phyloP scores from a whole-genome alignment of 2,329 filamentous ascomycete genomes.

The Colletotrichum falcatum region DNA sequence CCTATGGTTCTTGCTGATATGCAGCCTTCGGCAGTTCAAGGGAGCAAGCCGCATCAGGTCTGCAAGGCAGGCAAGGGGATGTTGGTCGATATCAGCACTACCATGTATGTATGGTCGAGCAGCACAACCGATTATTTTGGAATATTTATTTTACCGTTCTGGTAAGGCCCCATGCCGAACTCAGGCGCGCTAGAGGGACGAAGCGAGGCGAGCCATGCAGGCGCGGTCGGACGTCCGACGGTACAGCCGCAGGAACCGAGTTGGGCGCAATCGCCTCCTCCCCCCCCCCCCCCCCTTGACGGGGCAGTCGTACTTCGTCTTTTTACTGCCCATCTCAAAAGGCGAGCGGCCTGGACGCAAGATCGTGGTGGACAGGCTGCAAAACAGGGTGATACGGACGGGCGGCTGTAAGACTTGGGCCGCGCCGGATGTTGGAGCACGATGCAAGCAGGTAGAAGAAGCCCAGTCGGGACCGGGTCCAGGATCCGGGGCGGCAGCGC shows the following conservation, averaged over 20 bases:
- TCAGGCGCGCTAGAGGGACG: constrained; percentile 33
- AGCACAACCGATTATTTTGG: no score
- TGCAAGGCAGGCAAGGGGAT: constrained; percentile 14
- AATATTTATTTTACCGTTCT: neutral
- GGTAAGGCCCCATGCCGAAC: constrained; percentile 3
- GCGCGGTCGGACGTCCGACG: constrained; percentile 40
- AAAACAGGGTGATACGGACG: neutral
- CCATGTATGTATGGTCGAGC: no score
- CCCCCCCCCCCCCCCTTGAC: no score
- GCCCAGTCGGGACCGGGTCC: constrained; percentile 12
- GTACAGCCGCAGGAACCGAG: constrained; percentile 23
- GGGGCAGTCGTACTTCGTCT: neutral
- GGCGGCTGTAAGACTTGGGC: constrained; percentile 3
- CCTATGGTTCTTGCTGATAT: constrained; percentile 27
- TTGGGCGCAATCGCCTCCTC: constrained; percentile 3
- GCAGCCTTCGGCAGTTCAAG: constrained; percentile 37
- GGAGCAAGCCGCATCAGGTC: constrained; percentile 17
- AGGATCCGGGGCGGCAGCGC: constrained; percentile 22
- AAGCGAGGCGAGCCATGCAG: constrained; percentile 38
- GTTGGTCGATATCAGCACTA: constrained; percentile 22
- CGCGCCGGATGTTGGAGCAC: neutral
- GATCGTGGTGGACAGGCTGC: neutral
- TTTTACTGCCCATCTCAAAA: neutral
- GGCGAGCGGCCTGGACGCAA: constrained; percentile 1
- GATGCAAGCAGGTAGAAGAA: constrained; percentile 7